These are phyloP conservation scores for Arthrobotrys pseudoclavata DNA, from an alignment of 2,329 filamentous ascomycete species.

Conservation along the genomic window DNA sequence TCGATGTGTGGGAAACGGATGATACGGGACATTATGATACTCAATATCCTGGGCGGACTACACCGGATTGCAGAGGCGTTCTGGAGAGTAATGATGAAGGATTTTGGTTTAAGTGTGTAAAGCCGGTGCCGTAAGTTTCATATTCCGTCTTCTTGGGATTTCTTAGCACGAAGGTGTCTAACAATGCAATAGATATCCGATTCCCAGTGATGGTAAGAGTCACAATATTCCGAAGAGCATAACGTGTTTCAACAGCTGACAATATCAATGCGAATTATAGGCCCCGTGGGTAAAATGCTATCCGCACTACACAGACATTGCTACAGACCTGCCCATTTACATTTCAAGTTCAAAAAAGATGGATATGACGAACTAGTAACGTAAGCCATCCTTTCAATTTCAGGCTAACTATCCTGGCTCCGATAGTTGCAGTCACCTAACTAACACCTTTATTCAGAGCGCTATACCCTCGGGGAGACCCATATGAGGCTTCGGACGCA, in stretches of 20 bases:
- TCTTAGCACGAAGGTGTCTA: not conserved
- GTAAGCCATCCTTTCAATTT: slow-evolving; percentile 69
- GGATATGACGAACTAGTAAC: slow-evolving; percentile 86
- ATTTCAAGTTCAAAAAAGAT: slow-evolving; percentile 88
- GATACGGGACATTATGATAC: slow-evolving; percentile 85
- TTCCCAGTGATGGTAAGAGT: slow-evolving; percentile 45
- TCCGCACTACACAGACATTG: slow-evolving; percentile 78
- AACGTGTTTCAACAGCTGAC: not conserved
- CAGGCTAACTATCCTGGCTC: not conserved
- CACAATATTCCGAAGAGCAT: not conserved
- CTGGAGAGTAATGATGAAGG: slow-evolving; percentile 78
- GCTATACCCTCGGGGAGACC: slow-evolving; percentile 81
- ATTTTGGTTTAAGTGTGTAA: slow-evolving; percentile 89
- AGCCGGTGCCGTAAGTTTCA: slow-evolving; percentile 79
- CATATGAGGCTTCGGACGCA: slow-evolving; percentile 85
- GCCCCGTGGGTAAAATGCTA: slow-evolving; percentile 80
- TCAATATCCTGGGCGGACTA: slow-evolving; percentile 76
- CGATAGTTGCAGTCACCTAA: not conserved
- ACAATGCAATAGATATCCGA: slow-evolving; percentile 45
- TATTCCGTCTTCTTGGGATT: slow-evolving; percentile 75
- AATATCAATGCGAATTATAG: not conserved
- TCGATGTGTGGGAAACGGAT: slow-evolving; percentile 90
- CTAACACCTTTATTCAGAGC: slow-evolving; percentile 66
- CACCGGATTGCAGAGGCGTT: slow-evolving; percentile 80
- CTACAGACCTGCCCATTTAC: slow-evolving; percentile 82